These are phyloP conservation scores for Trichosanthes cucumerina DNA, from an alignment of 306 rosid species.

Conservation along the genomic window DNA sequence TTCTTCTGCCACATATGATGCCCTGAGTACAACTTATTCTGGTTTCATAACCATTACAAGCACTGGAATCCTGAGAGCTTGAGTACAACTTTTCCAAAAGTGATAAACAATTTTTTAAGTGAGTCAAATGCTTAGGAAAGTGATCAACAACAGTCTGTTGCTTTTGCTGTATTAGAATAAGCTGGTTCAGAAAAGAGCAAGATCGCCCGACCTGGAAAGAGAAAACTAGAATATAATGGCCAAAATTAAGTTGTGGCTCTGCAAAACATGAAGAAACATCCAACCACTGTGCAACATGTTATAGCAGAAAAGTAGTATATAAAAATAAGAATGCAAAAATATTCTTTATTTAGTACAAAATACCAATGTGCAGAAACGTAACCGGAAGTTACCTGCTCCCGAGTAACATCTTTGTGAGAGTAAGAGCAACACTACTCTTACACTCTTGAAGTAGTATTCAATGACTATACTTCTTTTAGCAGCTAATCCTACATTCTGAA, in stretches of 20 bases:
- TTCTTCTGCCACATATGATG: slow-evolving; percentile 81
- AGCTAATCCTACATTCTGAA: slow-evolving; percentile 17
- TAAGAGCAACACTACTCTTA: slow-evolving; percentile 52
- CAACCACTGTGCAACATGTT: neutral
- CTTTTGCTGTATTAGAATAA: slow-evolving; percentile 52
- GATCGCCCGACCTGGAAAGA: slow-evolving; percentile 53
- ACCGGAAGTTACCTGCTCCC: slow-evolving; percentile 44
- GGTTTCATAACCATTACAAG: slow-evolving; percentile 15
- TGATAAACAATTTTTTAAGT: slow-evolving; percentile 39
- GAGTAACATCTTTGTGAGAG: slow-evolving; percentile 56
- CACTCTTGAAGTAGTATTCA: slow-evolving; percentile 60
- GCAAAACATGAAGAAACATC: neutral
- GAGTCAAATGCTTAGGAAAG: slow-evolving; percentile 51
- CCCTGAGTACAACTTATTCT: slow-evolving; percentile 40
- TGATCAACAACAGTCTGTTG: slow-evolving; percentile 49
- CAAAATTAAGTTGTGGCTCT: neutral
- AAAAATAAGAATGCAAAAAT: neutral
- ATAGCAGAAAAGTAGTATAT: neutral
- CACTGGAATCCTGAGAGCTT: slow-evolving; percentile 23
- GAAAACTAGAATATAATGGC: neutral
- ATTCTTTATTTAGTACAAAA: neutral
- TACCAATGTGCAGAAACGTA: neutral
- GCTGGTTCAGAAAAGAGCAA: slow-evolving; percentile 58
- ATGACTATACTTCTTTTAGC: slow-evolving; percentile 52
- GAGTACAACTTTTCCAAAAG: slow-evolving; percentile 45